Evolutionary conservation across 179 eudicot genomes (phyloP), one percentile per base, ranked within the genome.

Genomic region (Silene noctiflora): DNA sequence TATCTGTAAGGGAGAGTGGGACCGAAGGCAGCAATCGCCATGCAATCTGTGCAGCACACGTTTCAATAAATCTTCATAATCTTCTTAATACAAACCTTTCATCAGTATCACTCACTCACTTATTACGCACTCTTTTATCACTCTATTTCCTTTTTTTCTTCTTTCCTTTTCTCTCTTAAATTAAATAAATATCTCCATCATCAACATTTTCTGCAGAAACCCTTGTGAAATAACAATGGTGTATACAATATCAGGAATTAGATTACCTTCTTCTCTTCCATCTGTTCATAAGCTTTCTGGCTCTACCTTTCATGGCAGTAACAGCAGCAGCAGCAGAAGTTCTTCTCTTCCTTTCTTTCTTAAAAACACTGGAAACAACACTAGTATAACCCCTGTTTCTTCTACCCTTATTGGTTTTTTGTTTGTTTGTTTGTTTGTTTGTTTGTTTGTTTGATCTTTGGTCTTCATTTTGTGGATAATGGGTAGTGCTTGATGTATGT

Each of bases 231-330:
- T 13, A 39, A 19, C 53, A 72, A 87, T 87, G 92, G 90, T 77
- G 75, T 78, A 81, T 55, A 78, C 92, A 33, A 75, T 89, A 0
- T 82, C 92, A 29, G 92, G 91, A 27, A 84, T 86, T 66, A 79
- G 91, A 33, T 75, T 87, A 20, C 82, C 88, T 59, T 21, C 79
- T 60, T 33, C 81, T 42, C 59, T 80, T 58, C 86, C 88, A 16
- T 79, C 77, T 16, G 14, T 83, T 59, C 55, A 67, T 48, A 81
- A 74, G 76, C 29, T 80, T 2, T 77, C 80, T 19, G 81, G 79
- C 24, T 78, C 86, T 29, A 79, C 53, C 74, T 77, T 76, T 33
- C 51, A 79, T 75, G 85, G 63, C 42, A 39, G 10, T 8, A 39
- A 1, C 46, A 39, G 42, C 42, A 14, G 11, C 11, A 72, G 69